Base-by-base conservation (phyloP, 1,139 yeast genomes). In the Candida labiduridarum region DNA sequence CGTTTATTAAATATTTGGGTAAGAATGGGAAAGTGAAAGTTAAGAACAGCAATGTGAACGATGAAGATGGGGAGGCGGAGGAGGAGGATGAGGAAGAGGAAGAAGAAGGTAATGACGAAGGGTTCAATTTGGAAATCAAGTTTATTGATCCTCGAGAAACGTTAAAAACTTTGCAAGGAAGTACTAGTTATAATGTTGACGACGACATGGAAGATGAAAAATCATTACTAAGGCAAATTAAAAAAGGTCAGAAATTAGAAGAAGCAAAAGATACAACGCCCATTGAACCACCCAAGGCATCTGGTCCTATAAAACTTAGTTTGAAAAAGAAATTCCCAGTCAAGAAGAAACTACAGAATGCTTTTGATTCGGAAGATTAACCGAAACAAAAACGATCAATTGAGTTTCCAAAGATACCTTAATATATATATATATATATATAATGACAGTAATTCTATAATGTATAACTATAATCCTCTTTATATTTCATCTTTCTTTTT, bases 1-100 rank as follows among this genome's bases (percentile, higher is more conserved):
- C 82, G 48, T 89, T 92, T 64, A 78, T 90, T n/a, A 79, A 82
- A 54, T 71, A 82, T 58, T 67, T 94, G 56, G 87, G 85, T 1
- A 72, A 76, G 22, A 69, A 74, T 27, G 89, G 91, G 1, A 67
- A 78, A n/a, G 81, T 87, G 9, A 67, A 74, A 36, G 85, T 87
- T 0, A 80, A 76, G 18, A 61, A 66, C 30, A 63, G 68, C 1
- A 16, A 31, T 27, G 80, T 71, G 2, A 79, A 71, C 2, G 78
- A 74, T 48, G 74, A 68, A 14, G 71, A 69, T 19, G 81, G 73
- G 87, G 1, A 80, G 75, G 22, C 60, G 65, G 38, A 16, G 6
- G 38, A 34, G 9, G 38, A 25, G 30, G 19, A 80, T 71, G 29
- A 22, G 7, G 25, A 22, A 4, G 25, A 4, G 2, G 79, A 71